Conservation (phyloP, 192 early-diverging fungal genomes). For the Diversispora epigaea region DNA sequence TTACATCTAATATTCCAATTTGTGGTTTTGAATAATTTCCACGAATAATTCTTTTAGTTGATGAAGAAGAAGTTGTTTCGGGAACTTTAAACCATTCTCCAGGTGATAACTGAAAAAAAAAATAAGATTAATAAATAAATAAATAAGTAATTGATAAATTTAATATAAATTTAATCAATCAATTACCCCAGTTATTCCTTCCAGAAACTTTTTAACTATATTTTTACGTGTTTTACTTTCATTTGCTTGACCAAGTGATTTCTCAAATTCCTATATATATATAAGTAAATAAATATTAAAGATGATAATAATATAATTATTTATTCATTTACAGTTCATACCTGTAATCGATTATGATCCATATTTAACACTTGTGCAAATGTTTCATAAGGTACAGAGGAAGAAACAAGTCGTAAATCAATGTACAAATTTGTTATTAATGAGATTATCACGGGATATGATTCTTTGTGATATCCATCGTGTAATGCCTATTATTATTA, state of each 20-base stretch:
- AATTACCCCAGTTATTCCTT: conserved; percentile 7
- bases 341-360: conserved; percentile 14
- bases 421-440: conserved; percentile 33
- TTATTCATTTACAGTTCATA: background rate
- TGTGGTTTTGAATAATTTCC: conserved; percentile 11
- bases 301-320: background rate
- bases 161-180: background rate
- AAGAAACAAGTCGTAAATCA: background rate
- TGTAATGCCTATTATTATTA: conserved; percentile 16
- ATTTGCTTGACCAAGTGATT: background rate
- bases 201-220: conserved; percentile 3
- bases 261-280: conserved; percentile 6
- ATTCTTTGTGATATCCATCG: conserved; percentile 32
- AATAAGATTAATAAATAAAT: background rate
- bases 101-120: background rate
- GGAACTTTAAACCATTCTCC: conserved; percentile 16
- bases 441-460: conserved; percentile 5
- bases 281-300: background rate
- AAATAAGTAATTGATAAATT: background rate
- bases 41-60: background rate
- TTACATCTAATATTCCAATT: conserved; percentile 12
- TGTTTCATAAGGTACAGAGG: conserved; percentile 12
- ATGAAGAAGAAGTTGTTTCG: background rate
- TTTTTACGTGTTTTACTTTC: background rate
- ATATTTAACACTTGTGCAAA: conserved; percentile 23